Conservation (phyloP, 208 protist species). For the Leishmania turanica region DNA sequence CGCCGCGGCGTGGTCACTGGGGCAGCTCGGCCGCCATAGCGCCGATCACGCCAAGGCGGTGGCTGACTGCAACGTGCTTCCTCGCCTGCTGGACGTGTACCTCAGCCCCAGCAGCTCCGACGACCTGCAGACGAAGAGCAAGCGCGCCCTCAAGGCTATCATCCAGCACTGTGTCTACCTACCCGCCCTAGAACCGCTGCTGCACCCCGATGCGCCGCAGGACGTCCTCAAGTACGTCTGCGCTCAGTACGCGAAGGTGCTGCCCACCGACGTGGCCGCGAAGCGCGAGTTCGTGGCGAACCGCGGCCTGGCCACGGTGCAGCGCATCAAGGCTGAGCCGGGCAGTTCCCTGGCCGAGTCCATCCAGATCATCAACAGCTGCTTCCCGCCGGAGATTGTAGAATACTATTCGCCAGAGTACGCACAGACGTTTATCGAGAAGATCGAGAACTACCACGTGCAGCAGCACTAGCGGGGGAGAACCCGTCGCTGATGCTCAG, state of each 20-base stretch:
- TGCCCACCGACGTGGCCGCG: conserved; percentile 97
- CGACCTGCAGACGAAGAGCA: conserved; percentile 96
- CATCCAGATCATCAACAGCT: conserved; percentile 97
- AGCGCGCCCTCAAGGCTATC: conserved; percentile 96
- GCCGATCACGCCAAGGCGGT: conserved; percentile 97
- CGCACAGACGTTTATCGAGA: conserved; percentile 94
- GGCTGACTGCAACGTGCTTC: conserved; percentile 96
- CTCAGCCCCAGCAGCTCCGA: conserved; percentile 89
- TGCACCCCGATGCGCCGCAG: conserved; percentile 93
- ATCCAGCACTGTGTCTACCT: conserved; percentile 97
- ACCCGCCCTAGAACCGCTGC: conserved; percentile 96
- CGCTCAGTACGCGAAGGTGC: conserved; percentile 98
- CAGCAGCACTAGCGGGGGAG: conserved; percentile 59
- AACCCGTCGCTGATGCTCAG: not conserved
- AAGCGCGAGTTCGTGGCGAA: conserved; percentile 97
- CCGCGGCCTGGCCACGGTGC: conserved; percentile 94
- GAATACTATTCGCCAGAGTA: conserved; percentile 98
- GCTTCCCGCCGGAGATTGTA: conserved; percentile 98
- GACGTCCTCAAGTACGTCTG: conserved; percentile 98
- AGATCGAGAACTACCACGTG: conserved; percentile 95
- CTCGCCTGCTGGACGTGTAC: conserved; percentile 93
- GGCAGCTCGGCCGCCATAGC: conserved; percentile 97
- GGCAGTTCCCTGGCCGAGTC: conserved; percentile 96
- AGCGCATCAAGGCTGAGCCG: conserved; percentile 95
- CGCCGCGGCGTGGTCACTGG: conserved; percentile 93